Base-by-base conservation (phyloP, 202 grass and related monocot species). In the Schoenoplectus tabernaemontani region DNA sequence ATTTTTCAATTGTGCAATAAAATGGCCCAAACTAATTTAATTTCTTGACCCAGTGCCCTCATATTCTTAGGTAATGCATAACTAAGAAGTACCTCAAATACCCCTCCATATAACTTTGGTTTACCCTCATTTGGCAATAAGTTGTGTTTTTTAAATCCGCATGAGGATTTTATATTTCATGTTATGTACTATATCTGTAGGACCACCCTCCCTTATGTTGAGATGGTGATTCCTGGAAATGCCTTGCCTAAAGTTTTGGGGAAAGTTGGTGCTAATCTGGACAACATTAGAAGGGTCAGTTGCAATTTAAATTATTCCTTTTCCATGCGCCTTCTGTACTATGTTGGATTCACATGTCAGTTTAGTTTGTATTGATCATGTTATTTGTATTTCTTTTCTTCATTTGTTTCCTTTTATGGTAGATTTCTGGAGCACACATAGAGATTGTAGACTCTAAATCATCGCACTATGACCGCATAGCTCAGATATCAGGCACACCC, bases 221-320 rank as follows among this genome's bases (percentile, higher is more conserved):
- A 95, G 74, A 92, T 99, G 86, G 60, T 81, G 64, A 89, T 99
- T 86, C 96, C 96, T 89, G 64, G 85, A 79, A 87, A 73, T 62
- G 81, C 81, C 9, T 83, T 95, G 47, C 60, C 89, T 58, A 98
- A 98, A 90, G 90, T 98, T 79, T 87, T 98, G 84, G 95, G 95
- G n/a, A 98, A 98, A 87, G 89, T 72, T 15, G 95, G 95, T 9
- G 84, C 91, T 58, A 98, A 98, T 81, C 77, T 98, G 85, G 91
- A 98, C 4, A 98, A 92, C 54, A 94, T 98, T 72, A 95, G 85
- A 92, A 98, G 93, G 96, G 96, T 95, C 56, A 86, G 96, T 86
- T 83, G 44, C 16, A 75, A 19, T 75, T 51, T 13, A 16, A 19
- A n/a, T 54, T 75, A 36, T 75, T 43, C 22, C 28, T 72, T 44